These are phyloP conservation scores for Venturia pyrina DNA, from an alignment of 2,329 filamentous ascomycete species.

Conservation along the genomic window DNA sequence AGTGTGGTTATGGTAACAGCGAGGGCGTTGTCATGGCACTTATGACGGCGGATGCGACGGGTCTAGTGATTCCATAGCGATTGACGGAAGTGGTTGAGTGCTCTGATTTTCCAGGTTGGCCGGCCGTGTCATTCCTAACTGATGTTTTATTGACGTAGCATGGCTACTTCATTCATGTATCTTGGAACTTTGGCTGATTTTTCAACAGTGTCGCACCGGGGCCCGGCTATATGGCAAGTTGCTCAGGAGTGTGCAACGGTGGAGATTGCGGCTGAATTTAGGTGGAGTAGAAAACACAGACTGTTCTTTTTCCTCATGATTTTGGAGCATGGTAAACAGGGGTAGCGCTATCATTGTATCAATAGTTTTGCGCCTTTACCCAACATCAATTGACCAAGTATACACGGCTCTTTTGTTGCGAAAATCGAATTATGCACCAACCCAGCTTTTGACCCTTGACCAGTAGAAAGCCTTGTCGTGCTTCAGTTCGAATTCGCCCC, in stretches of 20 bases:
- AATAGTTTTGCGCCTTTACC: not conserved
- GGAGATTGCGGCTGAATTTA: too few relatives aligned
- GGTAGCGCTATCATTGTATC: not conserved
- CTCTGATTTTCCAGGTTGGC: too few relatives aligned
- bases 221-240: too few relatives aligned
- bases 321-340: not conserved
- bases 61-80: too few relatives aligned
- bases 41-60: not conserved
- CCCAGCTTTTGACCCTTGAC: conserved; percentile 48
- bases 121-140: too few relatives aligned
- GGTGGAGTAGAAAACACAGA: not conserved
- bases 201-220: too few relatives aligned
- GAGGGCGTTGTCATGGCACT: not conserved
- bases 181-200: too few relatives aligned
- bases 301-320: not conserved
- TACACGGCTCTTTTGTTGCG: not conserved
- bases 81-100: too few relatives aligned
- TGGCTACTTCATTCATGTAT: too few relatives aligned
- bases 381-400: not conserved
- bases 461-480: conserved; percentile 54
- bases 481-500: conserved; percentile 65
- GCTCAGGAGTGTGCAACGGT: too few relatives aligned
- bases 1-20: not conserved
- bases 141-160: too few relatives aligned
- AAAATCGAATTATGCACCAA: not conserved